Conservation (phyloP, 768 basidiomycete species). For the Coprinellus micaceus region DNA sequence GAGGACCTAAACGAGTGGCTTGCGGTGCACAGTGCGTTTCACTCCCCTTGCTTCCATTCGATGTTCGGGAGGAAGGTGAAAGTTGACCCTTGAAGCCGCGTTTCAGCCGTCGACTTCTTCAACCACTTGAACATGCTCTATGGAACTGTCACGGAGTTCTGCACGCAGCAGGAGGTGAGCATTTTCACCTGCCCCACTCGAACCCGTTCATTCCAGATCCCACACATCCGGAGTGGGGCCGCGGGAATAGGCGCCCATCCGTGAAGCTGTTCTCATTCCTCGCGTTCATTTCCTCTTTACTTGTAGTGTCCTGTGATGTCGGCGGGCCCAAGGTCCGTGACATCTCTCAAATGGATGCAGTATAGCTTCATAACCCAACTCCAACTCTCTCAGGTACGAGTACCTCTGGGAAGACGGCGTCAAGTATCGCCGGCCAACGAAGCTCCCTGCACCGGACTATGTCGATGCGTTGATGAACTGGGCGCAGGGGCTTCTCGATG, state of each 20-base stretch:
- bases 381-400: constrained; percentile 60
- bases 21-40: constrained; percentile 86
- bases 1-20: constrained; percentile 99
- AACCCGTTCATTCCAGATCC: too few relatives aligned
- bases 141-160: constrained; percentile 97
- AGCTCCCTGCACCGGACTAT: constrained; percentile 92
- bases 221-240: neutral
- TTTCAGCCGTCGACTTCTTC: constrained; percentile 94
- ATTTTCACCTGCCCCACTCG: neutral
- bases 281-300: neutral
- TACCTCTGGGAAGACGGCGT: constrained; percentile 93
- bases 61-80: too few relatives aligned
- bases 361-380: too few relatives aligned
- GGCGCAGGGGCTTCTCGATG: constrained; percentile 90
- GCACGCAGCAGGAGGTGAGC: constrained; percentile 85
- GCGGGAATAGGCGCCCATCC: neutral
- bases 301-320: constrained; percentile 92
- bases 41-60: neutral
- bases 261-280: constrained; percentile 7
- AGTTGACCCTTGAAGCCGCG: too few relatives aligned
- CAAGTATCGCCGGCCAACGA: constrained; percentile 86
- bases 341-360: neutral
- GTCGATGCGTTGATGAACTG: constrained; percentile 99
- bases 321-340: constrained; percentile 80
- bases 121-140: constrained; percentile 99